Conservation (phyloP, 495 filamentous ascomycete species). For the Hyphodiscus hymeniophilus region DNA sequence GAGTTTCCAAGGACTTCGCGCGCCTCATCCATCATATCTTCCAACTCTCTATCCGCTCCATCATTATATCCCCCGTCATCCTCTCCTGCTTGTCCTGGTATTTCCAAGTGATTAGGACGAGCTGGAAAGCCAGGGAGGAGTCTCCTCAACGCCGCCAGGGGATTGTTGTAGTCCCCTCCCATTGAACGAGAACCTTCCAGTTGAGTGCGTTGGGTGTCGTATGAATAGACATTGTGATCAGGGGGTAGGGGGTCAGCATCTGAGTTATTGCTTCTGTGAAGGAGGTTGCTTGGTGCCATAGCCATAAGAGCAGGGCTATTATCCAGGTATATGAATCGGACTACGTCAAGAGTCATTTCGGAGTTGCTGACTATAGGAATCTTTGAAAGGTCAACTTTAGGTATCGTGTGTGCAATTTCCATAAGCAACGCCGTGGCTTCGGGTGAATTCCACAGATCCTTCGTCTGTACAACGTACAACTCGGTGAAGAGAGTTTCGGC, state of each 20-base stretch:
- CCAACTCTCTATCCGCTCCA: background rate
- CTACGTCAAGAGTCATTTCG: constrained; percentile 55
- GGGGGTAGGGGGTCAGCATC: constrained; percentile 69
- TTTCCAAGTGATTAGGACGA: background rate
- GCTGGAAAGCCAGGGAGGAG: constrained; percentile 6
- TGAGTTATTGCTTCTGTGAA: constrained; percentile 42
- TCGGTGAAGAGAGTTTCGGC: constrained; percentile 68
- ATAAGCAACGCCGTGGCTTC: constrained; percentile 62
- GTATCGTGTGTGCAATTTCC: constrained; percentile 54
- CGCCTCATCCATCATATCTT: background rate
- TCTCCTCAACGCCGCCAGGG: constrained; percentile 13
- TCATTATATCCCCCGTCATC: constrained; percentile 2
- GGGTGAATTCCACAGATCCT: constrained; percentile 86
- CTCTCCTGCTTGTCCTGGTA: background rate
- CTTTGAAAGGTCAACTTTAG: constrained; percentile 28
- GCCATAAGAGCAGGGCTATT: constrained; percentile 59
- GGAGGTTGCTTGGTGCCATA: constrained; percentile 43
- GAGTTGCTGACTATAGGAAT: constrained; percentile 32
- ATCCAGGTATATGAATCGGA: constrained; percentile 71
- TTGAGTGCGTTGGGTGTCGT: constrained; percentile 4
- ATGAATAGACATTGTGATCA: constrained; percentile 38
- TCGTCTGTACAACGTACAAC: constrained; percentile 70
- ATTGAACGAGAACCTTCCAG: constrained; percentile 1
- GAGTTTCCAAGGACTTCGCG: background rate
- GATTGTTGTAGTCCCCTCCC: constrained; percentile 12